Evolutionary conservation across 345 rosid species (phyloP).

Genomic region (Zanthoxylum bungeanum): DNA sequence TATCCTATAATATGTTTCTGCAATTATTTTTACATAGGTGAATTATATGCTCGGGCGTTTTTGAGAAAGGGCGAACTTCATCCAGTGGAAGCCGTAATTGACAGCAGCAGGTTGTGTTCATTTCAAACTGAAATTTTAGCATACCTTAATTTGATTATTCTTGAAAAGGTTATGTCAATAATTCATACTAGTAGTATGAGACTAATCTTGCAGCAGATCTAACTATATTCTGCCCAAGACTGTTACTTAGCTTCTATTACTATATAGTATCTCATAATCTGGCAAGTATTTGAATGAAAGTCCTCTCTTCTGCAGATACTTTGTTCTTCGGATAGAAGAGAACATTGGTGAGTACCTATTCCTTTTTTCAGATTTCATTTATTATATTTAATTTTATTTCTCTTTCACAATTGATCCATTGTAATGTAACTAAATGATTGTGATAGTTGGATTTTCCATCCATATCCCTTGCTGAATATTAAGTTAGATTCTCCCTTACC

Average conservation of each 20-base stretch:
- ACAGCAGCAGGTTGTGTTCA: conserved; percentile 84
- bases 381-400: not conserved
- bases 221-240: not conserved
- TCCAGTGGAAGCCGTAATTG: conserved; percentile 97
- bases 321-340: conserved; percentile 98
- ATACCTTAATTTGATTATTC: conserved; percentile 1
- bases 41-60: conserved; percentile 92
- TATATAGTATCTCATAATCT: not conserved
- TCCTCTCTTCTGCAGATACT: conserved; percentile 71
- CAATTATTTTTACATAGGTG: conserved; percentile 41
- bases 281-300: conserved; percentile 14
- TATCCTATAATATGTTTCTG: conserved; percentile 2
- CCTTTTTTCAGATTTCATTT: conserved; percentile 13
- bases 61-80: conserved; percentile 87
- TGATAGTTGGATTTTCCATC: not conserved
- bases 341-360: conserved; percentile 62
- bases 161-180: not conserved
- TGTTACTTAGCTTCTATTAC: not conserved
- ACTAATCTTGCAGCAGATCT: conserved; percentile 8
- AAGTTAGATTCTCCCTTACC: not conserved
- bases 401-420: not conserved
- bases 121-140: conserved; percentile 20
- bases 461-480: not conserved
- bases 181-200: not conserved
- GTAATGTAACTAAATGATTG: not conserved